Percentiles rank a stretch among this genome's conserved stretches.
phyloP scores from a whole-genome alignment of 306 rosid species.

The Echinosophora koreensis region DNA sequence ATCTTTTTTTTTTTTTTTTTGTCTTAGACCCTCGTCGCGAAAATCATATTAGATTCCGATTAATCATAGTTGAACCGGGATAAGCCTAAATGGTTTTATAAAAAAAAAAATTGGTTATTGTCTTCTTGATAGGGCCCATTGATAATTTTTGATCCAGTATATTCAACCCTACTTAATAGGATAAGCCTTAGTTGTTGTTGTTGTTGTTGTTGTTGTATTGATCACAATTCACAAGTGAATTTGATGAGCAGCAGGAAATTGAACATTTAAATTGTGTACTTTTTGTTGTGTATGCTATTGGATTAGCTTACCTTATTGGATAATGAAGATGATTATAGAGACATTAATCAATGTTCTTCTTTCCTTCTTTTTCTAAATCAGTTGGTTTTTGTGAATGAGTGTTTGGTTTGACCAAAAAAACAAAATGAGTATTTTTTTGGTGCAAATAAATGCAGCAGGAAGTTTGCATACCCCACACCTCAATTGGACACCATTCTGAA shows the following conservation, averaged over 20 bases:
- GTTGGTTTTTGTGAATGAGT: neutral
- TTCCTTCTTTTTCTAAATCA: neutral
- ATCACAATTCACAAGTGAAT: neutral
- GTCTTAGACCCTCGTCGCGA: too few relatives aligned
- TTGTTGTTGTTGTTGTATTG: conserved; percentile 1
- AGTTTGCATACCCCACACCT: conserved; percentile 12
- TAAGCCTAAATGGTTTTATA: too few relatives aligned
- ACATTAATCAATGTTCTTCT: conserved; percentile 6
- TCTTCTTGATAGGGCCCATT: neutral
- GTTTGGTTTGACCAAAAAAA: neutral
- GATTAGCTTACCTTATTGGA: neutral
- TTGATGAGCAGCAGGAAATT: neutral
- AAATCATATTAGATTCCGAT: too few relatives aligned
- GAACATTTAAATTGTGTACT: neutral
- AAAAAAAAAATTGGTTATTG: neutral
- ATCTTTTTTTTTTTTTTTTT: too few relatives aligned
- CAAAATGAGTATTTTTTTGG: neutral
- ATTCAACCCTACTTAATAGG: neutral
- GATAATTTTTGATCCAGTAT: neutral
- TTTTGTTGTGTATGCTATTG: neutral
- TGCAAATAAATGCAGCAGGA: conserved; percentile 22
- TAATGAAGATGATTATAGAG: neutral
- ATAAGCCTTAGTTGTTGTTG: too few relatives aligned
- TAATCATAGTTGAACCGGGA: too few relatives aligned
- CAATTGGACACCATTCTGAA: conserved; percentile 21